phyloP scores from a whole-genome alignment of 371 early-diverging fungal genomes.

The Polyrhizophydium stewartii region DNA sequence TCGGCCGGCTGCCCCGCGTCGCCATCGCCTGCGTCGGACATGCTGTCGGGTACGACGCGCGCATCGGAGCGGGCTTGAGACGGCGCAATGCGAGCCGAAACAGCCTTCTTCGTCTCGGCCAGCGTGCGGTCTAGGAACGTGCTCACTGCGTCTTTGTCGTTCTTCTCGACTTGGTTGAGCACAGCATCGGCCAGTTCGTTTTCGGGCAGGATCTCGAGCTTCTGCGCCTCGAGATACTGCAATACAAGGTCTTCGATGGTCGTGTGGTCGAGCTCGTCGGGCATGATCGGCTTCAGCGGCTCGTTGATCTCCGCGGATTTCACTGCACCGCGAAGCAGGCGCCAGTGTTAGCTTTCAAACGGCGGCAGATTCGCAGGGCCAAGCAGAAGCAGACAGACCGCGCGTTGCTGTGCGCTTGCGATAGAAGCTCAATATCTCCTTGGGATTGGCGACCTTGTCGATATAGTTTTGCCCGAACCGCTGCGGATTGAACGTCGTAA shows the following conservation, averaged over 20 bases:
- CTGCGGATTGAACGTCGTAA: conserved; percentile 75
- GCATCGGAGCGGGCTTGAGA: too few species aligned
- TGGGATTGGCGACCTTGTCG: conserved; percentile 90
- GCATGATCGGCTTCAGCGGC: conserved; percentile 20
- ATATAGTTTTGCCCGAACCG: conserved; percentile 81
- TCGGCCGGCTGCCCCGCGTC: too few species aligned
- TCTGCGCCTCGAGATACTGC: conserved; percentile 63
- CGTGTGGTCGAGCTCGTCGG: conserved; percentile 62
- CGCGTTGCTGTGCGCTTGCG: conserved; percentile 29
- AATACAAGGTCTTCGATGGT: conserved; percentile 72
- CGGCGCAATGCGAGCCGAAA: too few species aligned
- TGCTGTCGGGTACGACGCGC: too few species aligned
- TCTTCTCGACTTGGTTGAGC: conserved; percentile 78
- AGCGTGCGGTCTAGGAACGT: conserved; percentile 14
- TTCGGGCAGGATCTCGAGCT: conserved; percentile 72
- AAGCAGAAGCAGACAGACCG: not conserved
- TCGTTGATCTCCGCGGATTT: too few species aligned
- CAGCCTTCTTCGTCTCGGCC: not conserved
- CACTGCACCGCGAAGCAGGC: too few species aligned
- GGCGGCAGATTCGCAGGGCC: too few species aligned
- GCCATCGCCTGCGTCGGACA: too few species aligned
- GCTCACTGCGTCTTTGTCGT: conserved; percentile 74
- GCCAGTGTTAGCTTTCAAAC: too few species aligned
- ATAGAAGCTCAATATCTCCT: conserved; percentile 84
- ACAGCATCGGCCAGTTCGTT: conserved; percentile 76